Evolutionary conservation across 2,329 filamentous ascomycete species (phyloP).

Genomic region (Helminthosporium solani): DNA sequence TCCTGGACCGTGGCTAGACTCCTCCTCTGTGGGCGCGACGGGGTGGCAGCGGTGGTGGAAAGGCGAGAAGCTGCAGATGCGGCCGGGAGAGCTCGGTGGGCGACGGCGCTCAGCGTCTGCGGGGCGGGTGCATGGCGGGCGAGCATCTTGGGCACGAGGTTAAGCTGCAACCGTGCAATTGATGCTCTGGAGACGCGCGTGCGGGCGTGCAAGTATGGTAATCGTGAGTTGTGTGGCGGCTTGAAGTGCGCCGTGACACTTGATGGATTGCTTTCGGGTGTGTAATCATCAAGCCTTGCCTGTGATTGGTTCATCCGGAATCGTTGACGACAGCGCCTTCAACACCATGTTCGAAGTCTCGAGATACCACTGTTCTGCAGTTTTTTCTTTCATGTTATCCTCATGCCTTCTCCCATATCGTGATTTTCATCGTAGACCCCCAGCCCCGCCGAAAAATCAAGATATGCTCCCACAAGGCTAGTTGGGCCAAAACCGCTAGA

Average conservation of each 20-base stretch:
- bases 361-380: background rate
- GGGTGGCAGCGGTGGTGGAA: slow-evolving; percentile 44
- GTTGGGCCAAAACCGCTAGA: no score
- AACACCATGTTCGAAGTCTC: background rate
- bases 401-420: no score
- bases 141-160: slow-evolving; percentile 41
- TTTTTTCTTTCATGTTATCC: background rate
- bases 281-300: slow-evolving; percentile 16
- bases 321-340: slow-evolving; percentile 23
- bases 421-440: no score
- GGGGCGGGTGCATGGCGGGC: slow-evolving; percentile 43
- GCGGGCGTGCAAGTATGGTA: slow-evolving; percentile 17
- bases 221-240: slow-evolving; percentile 31
- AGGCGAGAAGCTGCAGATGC: slow-evolving; percentile 41
- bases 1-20: slow-evolving; percentile 64
- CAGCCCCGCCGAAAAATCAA: no score
- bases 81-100: slow-evolving; percentile 45
- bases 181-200: slow-evolving; percentile 33
- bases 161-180: slow-evolving; percentile 39
- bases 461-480: no score
- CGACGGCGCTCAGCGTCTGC: slow-evolving; percentile 43
- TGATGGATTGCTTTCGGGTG: slow-evolving; percentile 24
- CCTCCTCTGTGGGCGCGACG: slow-evolving; percentile 57
- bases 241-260: slow-evolving; percentile 25
- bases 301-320: slow-evolving; percentile 19